Evolutionary conservation across 371 early-diverging fungal genomes (phyloP).

Genomic region (Encephalitozoon cuniculi): DNA sequence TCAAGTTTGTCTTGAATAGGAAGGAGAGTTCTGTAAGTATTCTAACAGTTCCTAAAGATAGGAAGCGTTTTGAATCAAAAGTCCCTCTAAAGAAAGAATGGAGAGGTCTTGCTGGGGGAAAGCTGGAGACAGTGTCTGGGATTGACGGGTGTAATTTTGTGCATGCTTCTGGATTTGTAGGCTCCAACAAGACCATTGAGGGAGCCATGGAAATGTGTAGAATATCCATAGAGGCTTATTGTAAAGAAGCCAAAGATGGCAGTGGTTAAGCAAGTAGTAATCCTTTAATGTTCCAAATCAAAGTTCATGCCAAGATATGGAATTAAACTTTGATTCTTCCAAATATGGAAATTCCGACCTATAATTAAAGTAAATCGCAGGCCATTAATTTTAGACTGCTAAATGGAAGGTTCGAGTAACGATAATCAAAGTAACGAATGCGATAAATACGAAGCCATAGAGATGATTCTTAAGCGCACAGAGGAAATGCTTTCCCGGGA

Average conservation of each 20-base stretch:
- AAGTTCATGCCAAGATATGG: no score
- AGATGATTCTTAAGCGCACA: no score
- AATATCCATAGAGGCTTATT: neutral
- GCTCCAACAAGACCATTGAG: conserved; percentile 39
- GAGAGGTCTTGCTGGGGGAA: conserved; percentile 82
- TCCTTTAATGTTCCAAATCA: no score
- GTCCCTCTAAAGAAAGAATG: conserved; percentile 80
- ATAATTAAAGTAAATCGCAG: no score
- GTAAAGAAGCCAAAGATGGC: neutral
- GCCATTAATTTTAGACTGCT: no score
- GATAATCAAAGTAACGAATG: no score
- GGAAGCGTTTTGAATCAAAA: conserved; percentile 72
- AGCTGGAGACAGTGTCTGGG: conserved; percentile 67
- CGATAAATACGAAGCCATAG: no score
- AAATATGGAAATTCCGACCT: no score
- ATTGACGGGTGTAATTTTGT: conserved; percentile 81
- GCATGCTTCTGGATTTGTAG: conserved; percentile 72
- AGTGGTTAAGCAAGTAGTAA: no score
- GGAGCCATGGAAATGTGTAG: conserved; percentile 56
- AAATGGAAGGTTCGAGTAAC: no score
- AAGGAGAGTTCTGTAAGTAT: conserved; percentile 18
- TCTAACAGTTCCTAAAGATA: conserved; percentile 67
- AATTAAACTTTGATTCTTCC: no score
- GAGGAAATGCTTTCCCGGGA: no score
- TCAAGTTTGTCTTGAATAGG: conserved; percentile 36